Evolutionary conservation across 345 rosid species (phyloP).

Genomic region (Punica granatum): DNA sequence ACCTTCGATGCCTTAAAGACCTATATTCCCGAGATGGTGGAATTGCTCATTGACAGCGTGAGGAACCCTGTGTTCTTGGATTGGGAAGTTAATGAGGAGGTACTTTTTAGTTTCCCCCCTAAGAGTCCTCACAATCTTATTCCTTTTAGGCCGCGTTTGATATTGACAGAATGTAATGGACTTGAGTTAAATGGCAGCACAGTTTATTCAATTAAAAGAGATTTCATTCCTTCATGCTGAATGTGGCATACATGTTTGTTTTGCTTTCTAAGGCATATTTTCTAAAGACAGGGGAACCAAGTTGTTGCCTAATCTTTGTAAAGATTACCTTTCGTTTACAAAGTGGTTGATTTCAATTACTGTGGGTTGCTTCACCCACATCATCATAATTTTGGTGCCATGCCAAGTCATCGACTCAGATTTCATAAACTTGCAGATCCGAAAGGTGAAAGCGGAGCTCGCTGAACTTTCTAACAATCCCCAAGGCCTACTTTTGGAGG

Average conservation of each 20-base stretch:
- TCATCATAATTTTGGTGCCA: neutral
- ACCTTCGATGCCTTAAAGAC: slow-evolving; percentile 86
- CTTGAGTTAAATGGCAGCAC: neutral
- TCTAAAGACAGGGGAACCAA: neutral
- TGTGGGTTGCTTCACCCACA: neutral
- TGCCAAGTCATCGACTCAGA: neutral
- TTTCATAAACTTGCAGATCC: slow-evolving; percentile 37
- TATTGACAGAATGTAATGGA: neutral
- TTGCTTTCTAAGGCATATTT: neutral
- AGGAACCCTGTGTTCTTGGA: slow-evolving; percentile 89
- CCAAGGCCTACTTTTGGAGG: slow-evolving; percentile 72
- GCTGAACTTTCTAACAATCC: slow-evolving; percentile 64
- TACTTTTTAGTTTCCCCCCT: slow-evolving; percentile 12
- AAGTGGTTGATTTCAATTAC: neutral
- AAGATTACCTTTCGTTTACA: neutral
- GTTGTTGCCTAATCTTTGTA: neutral
- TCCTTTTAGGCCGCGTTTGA: neutral
- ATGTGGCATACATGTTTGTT: neutral
- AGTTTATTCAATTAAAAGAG: neutral
- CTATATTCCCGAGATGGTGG: slow-evolving; percentile 84
- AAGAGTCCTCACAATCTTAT: neutral
- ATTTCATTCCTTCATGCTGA: neutral
- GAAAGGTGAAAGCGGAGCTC: slow-evolving; percentile 59
- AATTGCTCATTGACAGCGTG: slow-evolving; percentile 76
- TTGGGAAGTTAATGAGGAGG: slow-evolving; percentile 90